Conservation (phyloP, 2,329 filamentous ascomycete genomes). For the Fusarium sp. region DNA sequence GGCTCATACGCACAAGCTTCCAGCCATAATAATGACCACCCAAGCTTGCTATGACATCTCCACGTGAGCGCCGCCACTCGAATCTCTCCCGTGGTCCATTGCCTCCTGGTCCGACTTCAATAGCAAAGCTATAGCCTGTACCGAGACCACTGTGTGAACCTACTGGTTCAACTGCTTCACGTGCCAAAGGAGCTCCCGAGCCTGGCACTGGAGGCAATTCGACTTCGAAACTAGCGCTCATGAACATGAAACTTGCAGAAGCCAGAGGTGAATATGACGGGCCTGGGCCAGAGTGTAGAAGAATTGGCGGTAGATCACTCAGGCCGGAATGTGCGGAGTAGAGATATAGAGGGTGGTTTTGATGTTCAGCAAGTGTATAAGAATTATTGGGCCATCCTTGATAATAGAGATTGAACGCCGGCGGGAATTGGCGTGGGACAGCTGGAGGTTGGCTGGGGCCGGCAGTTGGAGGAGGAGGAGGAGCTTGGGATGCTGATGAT, state of each 20-base stretch:
- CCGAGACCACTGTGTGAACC: conserved; percentile 16
- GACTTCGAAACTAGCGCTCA: conserved; percentile 32
- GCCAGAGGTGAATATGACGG: conserved; percentile 29
- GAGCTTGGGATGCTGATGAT: not conserved
- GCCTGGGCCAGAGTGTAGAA: conserved; percentile 39
- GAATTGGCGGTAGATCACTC: conserved; percentile 21
- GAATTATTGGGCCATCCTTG: not conserved
- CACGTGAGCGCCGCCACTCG: conserved; percentile 37
- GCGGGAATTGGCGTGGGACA: conserved; percentile 33
- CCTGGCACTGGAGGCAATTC: conserved; percentile 32
- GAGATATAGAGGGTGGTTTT: conserved; percentile 35
- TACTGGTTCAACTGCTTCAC: conserved; percentile 21
- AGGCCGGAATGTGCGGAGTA: conserved; percentile 26
- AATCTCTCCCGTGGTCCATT: conserved; percentile 37
- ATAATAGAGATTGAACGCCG: conserved; percentile 37
- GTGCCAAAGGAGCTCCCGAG: conserved; percentile 6
- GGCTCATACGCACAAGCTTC: conserved; percentile 38
- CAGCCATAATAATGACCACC: conserved; percentile 28
- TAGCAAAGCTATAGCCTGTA: conserved; percentile 23
- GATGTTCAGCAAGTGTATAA: conserved; percentile 33
- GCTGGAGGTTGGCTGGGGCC: conserved; percentile 1
- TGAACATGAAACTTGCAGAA: conserved; percentile 25
- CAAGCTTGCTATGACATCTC: conserved; percentile 26
- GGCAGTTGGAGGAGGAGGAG: not conserved
- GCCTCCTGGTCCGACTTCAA: conserved; percentile 30